A percentile compares a stretch with the other conserved stretches of the same genome.
Conservation (phyloP, 2,329 filamentous ascomycete species). For the Diaporthe amygdali region DNA sequence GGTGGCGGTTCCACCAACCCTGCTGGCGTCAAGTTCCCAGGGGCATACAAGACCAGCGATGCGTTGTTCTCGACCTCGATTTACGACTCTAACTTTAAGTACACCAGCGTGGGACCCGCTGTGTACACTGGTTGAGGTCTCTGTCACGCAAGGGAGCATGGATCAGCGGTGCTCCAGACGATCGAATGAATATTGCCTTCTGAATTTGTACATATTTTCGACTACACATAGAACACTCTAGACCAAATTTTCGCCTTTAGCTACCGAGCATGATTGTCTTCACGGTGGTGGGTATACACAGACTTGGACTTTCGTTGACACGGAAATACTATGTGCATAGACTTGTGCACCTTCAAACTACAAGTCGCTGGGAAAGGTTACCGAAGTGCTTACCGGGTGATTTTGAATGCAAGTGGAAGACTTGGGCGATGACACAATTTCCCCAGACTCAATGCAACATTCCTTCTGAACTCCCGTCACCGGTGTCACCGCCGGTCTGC, state of each 20-base stretch:
- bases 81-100: constrained; percentile 17
- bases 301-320: not conserved
- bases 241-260: not conserved
- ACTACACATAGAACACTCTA: not conserved
- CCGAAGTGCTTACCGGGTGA: not conserved
- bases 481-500: not conserved
- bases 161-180: too few relatives aligned
- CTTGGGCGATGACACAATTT: not conserved
- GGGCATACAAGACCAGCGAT: constrained; percentile 48
- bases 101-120: constrained; percentile 4
- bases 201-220: not conserved
- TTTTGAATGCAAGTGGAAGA: not conserved
- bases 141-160: not conserved
- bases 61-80: constrained; percentile 10
- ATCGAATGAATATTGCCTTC: not conserved
- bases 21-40: constrained; percentile 49
- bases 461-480: not conserved
- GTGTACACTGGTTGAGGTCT: constrained; percentile 1
- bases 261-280: not conserved
- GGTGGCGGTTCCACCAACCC: constrained; percentile 48
- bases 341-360: not conserved
- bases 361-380: not conserved
- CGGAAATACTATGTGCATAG: too few relatives aligned
- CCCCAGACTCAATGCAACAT: constrained; percentile 3
- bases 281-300: not conserved